Conservation (phyloP, 352 stramenopile genomes). For the Blastocystis sp. region DNA sequence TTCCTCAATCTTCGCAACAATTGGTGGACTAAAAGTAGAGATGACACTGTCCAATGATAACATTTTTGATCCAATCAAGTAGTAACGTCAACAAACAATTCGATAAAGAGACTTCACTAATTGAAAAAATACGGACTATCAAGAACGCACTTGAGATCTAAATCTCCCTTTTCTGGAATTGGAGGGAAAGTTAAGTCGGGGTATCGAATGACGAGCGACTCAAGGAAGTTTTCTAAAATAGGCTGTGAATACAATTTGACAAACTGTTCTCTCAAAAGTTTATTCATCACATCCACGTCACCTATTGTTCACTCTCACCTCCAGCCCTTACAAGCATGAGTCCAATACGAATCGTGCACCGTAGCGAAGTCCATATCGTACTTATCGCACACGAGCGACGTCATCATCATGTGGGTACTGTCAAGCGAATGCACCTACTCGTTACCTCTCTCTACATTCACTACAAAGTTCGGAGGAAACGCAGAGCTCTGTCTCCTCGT, state of each 20-base stretch:
- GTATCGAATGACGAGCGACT: conserved; percentile 86
- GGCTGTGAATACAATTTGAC: conserved; percentile 93
- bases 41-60: background rate
- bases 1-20: background rate
- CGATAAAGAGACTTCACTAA: conserved; percentile 70
- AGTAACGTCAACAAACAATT: background rate
- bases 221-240: conserved; percentile 86
- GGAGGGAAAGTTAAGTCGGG: conserved; percentile 86
- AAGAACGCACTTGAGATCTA: conserved; percentile 87
- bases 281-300: conserved; percentile 93
- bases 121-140: conserved; percentile 98
- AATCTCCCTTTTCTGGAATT: conserved; percentile 81
- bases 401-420: conserved; percentile 99
- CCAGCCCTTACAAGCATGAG: conserved; percentile 78
- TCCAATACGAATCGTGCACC: conserved; percentile 99
- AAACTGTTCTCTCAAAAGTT: conserved; percentile 77
- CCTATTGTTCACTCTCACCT: conserved; percentile 54
- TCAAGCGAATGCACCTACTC: conserved; percentile 91
- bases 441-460: background rate
- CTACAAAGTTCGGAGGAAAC: conserved; percentile 93
- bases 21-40: background rate
- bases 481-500: conserved; percentile 81
- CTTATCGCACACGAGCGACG: conserved; percentile 85
- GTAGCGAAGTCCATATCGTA: conserved; percentile 84
- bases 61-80: background rate